These are phyloP conservation scores for Auxenochlorella pyrenoidosa DNA, from an alignment of 139 green algal genomes.

Conservation along the genomic window DNA sequence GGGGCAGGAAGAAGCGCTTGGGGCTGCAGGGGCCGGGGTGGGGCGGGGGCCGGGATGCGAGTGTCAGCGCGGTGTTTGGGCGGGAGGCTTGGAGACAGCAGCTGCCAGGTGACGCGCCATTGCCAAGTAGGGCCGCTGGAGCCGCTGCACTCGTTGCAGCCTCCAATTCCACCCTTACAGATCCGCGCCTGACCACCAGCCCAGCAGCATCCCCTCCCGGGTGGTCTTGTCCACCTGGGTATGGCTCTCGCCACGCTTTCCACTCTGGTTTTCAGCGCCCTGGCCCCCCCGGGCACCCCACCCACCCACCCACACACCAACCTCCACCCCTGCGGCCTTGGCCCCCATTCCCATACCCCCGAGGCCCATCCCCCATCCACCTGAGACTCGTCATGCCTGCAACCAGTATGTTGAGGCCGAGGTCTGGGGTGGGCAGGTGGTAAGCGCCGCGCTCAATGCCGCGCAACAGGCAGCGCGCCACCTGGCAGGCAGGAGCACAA, in stretches of 20 bases:
- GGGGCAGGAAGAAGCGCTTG: slow-evolving; percentile 14
- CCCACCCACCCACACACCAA: neutral
- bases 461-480: slow-evolving; percentile 58
- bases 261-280: too few species aligned
- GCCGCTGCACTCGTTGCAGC: neutral
- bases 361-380: neutral
- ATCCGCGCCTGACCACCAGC: too few species aligned
- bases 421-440: slow-evolving; percentile 67
- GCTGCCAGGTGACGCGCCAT: neutral
- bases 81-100: neutral
- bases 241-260: too few species aligned
- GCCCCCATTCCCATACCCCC: neutral
- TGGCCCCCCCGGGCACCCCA: too few species aligned
- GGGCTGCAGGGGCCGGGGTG: slow-evolving; percentile 6
- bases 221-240: too few species aligned
- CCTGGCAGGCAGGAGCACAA: slow-evolving; percentile 42
- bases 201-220: too few species aligned
- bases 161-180: neutral
- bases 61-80: neutral
- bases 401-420: slow-evolving; percentile 61
- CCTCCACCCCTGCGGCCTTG: too few species aligned
- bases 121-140: neutral
- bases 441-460: slow-evolving; percentile 61
- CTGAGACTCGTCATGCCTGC: slow-evolving; percentile 45
- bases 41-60: neutral